phyloP scores from a whole-genome alignment of 2,329 filamentous ascomycete genomes.

The Xenoacremonium recifei region DNA sequence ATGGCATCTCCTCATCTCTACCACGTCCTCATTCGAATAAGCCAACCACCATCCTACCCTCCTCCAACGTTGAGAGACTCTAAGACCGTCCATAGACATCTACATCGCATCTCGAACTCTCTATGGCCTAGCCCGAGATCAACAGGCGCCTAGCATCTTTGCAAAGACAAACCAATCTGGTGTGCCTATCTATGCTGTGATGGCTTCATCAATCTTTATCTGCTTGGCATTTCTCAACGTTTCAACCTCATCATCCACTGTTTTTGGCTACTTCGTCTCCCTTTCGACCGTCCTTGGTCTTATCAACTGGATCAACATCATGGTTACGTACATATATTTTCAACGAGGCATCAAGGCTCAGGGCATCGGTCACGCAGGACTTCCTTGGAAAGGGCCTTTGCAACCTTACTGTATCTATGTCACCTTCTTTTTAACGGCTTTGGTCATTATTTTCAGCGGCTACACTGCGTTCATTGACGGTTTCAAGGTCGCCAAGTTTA shows the following conservation, averaged over 20 bases:
- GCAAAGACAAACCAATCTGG: slow-evolving; percentile 34
- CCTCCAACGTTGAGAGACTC: no score
- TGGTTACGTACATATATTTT: slow-evolving; percentile 39
- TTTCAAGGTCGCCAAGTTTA: background rate
- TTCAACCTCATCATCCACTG: slow-evolving; percentile 29
- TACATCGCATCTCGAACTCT: slow-evolving; percentile 41
- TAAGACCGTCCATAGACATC: slow-evolving; percentile 2
- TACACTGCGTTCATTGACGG: background rate
- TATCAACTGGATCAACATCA: slow-evolving; percentile 43
- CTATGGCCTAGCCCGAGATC: slow-evolving; percentile 33
- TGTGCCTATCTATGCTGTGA: slow-evolving; percentile 40
- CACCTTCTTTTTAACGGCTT: slow-evolving; percentile 26
- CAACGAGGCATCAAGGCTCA: slow-evolving; percentile 36
- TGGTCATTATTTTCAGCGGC: slow-evolving; percentile 57
- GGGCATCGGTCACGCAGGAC: slow-evolving; percentile 28
- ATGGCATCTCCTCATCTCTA: background rate
- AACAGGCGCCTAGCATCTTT: slow-evolving; percentile 31
- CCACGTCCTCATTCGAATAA: background rate
- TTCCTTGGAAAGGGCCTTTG: slow-evolving; percentile 38
- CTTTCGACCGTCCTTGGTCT: slow-evolving; percentile 43
- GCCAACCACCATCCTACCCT: no score
- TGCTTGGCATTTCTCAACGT: slow-evolving; percentile 41
- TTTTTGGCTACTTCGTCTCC: slow-evolving; percentile 43
- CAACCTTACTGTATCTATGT: slow-evolving; percentile 40
- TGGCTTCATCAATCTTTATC: slow-evolving; percentile 31